These are phyloP conservation scores for Ophiosphaerella korrae DNA, from an alignment of 2,329 filamentous ascomycete species.

Conservation along the genomic window DNA sequence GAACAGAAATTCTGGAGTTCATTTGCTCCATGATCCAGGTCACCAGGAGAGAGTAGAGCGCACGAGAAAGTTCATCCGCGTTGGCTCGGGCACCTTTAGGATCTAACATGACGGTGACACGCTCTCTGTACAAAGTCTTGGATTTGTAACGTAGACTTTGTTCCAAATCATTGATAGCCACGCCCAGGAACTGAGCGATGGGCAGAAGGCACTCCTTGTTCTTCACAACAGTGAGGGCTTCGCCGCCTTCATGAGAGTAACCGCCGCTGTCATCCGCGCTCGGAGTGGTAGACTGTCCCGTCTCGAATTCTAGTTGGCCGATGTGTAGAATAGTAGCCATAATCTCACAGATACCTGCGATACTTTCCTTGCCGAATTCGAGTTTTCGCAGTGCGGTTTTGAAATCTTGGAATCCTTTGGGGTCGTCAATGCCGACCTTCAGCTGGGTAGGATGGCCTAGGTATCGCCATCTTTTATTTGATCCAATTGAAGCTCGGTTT, in stretches of 20 bases:
- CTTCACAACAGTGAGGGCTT: constrained; percentile 82
- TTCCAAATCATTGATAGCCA: constrained; percentile 80
- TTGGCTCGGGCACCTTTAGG: constrained; percentile 87
- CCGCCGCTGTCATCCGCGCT: constrained; percentile 91
- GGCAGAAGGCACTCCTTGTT: constrained; percentile 89
- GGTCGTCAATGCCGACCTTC: constrained; percentile 95
- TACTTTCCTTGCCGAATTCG: constrained; percentile 90
- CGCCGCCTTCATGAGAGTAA: constrained; percentile 92
- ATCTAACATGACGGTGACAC: constrained; percentile 98
- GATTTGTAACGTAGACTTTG: constrained; percentile 92
- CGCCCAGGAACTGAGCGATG: constrained; percentile 91
- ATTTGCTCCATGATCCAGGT: constrained; percentile 92
- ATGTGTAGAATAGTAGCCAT: constrained; percentile 95
- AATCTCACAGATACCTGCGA: constrained; percentile 95
- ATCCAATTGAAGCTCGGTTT: constrained; percentile 59
- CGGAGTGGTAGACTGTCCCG: constrained; percentile 76
- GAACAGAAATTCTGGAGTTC: constrained; percentile 85
- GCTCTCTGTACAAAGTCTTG: constrained; percentile 92
- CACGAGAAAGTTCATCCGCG: constrained; percentile 90
- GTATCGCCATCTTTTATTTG: constrained; percentile 91
- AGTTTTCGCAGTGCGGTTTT: constrained; percentile 93
- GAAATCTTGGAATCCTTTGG: constrained; percentile 95
- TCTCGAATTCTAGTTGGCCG: constrained; percentile 93
- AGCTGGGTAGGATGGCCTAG: constrained; percentile 95
- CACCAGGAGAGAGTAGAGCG: constrained; percentile 90